These are phyloP conservation scores for Lasiosphaeriaceae sp. DNA, from an alignment of 495 filamentous ascomycete genomes.

Conservation along the genomic window DNA sequence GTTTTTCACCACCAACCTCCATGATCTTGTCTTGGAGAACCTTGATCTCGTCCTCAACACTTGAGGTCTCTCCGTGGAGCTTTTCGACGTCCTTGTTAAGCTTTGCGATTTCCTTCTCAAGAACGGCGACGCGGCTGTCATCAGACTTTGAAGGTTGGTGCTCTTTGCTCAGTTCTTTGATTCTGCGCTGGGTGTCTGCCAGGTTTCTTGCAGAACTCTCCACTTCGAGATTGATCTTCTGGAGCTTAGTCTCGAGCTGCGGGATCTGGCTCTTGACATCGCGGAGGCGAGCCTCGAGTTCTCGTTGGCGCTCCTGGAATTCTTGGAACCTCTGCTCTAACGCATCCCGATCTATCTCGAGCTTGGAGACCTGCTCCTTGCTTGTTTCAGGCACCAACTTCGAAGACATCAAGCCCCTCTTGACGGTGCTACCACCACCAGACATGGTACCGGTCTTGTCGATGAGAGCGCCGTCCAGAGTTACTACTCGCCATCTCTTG, in stretches of 20 bases:
- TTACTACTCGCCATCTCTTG: conserved; percentile 91
- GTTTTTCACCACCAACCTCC: conserved; percentile 90
- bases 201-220: conserved; percentile 83
- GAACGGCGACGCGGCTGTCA: conserved; percentile 59
- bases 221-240: conserved; percentile 86
- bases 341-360: conserved; percentile 81
- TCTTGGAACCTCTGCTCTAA: conserved; percentile 74
- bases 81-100: conserved; percentile 76
- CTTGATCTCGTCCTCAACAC: conserved; percentile 88
- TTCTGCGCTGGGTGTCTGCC: conserved; percentile 74
- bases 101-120: conserved; percentile 73
- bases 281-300: conserved; percentile 68
- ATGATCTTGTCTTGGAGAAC: conserved; percentile 92
- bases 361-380: conserved; percentile 80
- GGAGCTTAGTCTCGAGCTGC: conserved; percentile 79
- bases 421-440: conserved; percentile 84
- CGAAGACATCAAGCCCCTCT: conserved; percentile 89
- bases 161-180: conserved; percentile 75
- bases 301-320: conserved; percentile 74
- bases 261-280: conserved; percentile 79
- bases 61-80: conserved; percentile 73
- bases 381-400: conserved; percentile 81
- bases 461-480: conserved; percentile 89
- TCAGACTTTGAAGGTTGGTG: conserved; percentile 77
- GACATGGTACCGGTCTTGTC: conserved; percentile 98